Evolutionary conservation across 148 eudicot genomes (phyloP), one percentile per base, ranked within the genome.

Genomic region (Simmondsia chinensis): DNA sequence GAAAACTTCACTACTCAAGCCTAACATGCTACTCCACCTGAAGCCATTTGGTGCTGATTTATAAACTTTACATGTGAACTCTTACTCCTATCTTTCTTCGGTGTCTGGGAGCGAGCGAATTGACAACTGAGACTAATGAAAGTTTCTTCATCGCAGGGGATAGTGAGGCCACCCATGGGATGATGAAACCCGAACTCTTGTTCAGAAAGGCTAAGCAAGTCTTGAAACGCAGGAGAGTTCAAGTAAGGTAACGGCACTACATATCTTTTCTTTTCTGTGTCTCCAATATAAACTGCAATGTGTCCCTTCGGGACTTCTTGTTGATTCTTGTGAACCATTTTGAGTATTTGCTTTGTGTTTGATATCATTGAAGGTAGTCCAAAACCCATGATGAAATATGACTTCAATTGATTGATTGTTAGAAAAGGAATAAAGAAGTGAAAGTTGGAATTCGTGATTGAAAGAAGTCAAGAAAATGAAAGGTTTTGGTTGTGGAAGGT

Each of bases 111-210:
- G n/a, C n/a, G n/a, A 23, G 17, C 43, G n/a, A 44, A 19, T 35
- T 28, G 29, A 35, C 31, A n/a, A 15, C 37, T 39, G 33, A 59
- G 20, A 37, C 41, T 9, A 11, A 49, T 26, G 66, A 74, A 69
- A 25, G 47, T 29, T 28, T 66, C 67, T 56, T 69, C 72, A 4
- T 8, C 34, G 44, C 82, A 76, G 37, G 72, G 65, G 18, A 59
- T 59, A 4, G 77, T 63, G 21, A 67, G 70, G 18, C 66, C 69
- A 6, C 65, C 72, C 46, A 51, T 60, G 12, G 70, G 73, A 46
- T 71, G 61, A 24, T 54, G 21, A 14, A 63, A 67, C 6, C 76
- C 73, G 34, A 59, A 70, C 33, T 75, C 68, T 52, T 76, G 69
- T 43, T 71, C 71, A 35, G 66, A 50, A 18, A 44, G 65, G 39